These are phyloP conservation scores for Incumbomyces lentus DNA, from an alignment of 2,329 filamentous ascomycete species.

Conservation along the genomic window DNA sequence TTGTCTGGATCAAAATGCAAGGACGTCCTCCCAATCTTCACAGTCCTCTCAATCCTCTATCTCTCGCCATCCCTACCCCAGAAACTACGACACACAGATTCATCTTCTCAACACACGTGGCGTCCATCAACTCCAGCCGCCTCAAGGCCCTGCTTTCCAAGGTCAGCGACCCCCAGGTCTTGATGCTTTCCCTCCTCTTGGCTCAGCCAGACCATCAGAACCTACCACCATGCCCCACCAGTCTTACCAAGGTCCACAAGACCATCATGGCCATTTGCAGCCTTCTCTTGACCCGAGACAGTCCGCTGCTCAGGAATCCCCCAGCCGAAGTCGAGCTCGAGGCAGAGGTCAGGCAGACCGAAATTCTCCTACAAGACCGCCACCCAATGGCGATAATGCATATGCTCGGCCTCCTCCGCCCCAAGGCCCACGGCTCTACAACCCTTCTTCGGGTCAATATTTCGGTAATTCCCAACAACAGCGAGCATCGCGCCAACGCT, in stretches of 20 bases:
- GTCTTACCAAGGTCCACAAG: not conserved
- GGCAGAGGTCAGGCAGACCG: constrained; percentile 1
- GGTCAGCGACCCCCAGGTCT: constrained; percentile 1
- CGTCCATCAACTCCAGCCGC: constrained; percentile 30
- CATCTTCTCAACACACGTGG: constrained; percentile 25
- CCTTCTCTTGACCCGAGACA: not conserved
- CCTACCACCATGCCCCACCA: not conserved
- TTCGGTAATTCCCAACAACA: constrained; percentile 12
- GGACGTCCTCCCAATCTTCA: constrained; percentile 1
- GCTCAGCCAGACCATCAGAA: not conserved
- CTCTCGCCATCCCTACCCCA: not conserved
- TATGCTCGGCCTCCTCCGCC: constrained; percentile 10
- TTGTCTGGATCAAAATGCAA: not conserved
- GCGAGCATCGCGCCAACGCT: constrained; percentile 7
- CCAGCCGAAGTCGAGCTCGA: constrained; percentile 3
- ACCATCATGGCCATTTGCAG: not conserved
- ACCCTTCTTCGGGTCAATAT: constrained; percentile 8
- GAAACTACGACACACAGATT: constrained; percentile 2
- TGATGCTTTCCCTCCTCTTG: constrained; percentile 5
- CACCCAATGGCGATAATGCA: not conserved
- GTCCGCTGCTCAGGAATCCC: constrained; percentile 6
- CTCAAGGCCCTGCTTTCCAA: not conserved
- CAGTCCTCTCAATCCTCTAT: not conserved
- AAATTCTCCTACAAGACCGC: not conserved
- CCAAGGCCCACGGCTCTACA: constrained; percentile 9